Conservation (phyloP, 2,329 filamentous ascomycete genomes). For the Tolypocladium nubicola region DNA sequence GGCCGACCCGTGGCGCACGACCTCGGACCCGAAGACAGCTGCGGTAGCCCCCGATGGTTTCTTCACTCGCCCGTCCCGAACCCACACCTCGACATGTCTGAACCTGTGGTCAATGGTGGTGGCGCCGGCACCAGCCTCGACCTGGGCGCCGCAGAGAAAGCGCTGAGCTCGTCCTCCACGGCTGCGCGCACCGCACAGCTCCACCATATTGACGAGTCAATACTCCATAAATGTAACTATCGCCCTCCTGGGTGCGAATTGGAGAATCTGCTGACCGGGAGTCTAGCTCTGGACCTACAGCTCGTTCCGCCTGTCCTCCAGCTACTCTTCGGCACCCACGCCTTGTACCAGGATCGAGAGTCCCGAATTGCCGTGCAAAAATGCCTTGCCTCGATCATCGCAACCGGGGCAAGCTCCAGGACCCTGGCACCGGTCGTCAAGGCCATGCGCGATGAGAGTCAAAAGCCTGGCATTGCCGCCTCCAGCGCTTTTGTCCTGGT, state of each 20-base stretch:
- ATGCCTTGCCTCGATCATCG: conserved; percentile 62
- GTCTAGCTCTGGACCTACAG: conserved; percentile 34
- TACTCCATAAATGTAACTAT: conserved; percentile 41
- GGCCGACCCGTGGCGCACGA: neutral
- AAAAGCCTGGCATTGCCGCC: conserved; percentile 67
- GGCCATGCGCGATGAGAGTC: conserved; percentile 59
- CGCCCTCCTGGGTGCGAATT: conserved; percentile 2
- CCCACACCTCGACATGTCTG: conserved; percentile 22
- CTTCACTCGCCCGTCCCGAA: conserved; percentile 10
- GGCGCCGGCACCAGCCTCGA: conserved; percentile 37
- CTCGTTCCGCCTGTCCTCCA: conserved; percentile 49
- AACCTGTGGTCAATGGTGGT: conserved; percentile 22
- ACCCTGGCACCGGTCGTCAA: conserved; percentile 54
- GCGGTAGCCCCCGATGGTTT: conserved; percentile 23
- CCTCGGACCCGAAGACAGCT: neutral
- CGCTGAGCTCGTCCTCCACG: conserved; percentile 53
- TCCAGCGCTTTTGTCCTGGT: conserved; percentile 79
- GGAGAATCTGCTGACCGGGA: conserved; percentile 8
- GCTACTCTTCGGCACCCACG: conserved; percentile 77
- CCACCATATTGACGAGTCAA: conserved; percentile 43
- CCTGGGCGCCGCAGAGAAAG: conserved; percentile 35
- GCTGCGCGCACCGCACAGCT: conserved; percentile 42
- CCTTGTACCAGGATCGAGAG: conserved; percentile 73
- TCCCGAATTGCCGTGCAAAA: conserved; percentile 76
- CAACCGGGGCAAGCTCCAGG: conserved; percentile 40